Evolutionary conservation across 2,329 filamentous ascomycete genomes (phyloP).

Genomic region (Westerdykella aurantiaca): DNA sequence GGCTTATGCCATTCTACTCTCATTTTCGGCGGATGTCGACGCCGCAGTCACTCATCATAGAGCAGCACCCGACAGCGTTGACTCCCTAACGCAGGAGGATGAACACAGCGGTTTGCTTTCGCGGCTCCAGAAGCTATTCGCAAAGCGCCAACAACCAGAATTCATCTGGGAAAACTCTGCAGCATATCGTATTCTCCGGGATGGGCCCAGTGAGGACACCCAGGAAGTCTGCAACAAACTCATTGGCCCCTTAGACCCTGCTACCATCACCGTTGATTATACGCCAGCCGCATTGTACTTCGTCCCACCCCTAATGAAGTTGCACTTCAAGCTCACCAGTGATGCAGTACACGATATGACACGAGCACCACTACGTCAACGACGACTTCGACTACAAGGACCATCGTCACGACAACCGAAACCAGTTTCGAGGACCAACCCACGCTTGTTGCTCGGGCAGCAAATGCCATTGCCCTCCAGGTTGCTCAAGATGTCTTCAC

Average conservation of each 20-base stretch:
- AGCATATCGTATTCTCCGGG: background rate
- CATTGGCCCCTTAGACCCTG: constrained; percentile 10
- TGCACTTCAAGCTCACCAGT: background rate
- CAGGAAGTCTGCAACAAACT: constrained; percentile 25
- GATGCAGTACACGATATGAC: constrained; percentile 4
- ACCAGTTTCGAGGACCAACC: constrained; percentile 13
- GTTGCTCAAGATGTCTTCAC: constrained; percentile 17
- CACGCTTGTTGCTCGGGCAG: constrained; percentile 11
- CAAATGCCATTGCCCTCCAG: constrained; percentile 13
- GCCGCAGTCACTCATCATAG: constrained; percentile 16
- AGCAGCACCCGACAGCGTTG: background rate
- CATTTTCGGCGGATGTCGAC: constrained; percentile 17
- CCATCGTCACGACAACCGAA: constrained; percentile 18
- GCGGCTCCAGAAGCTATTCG: too few species aligned
- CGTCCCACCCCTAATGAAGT: background rate
- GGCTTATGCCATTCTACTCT: constrained; percentile 29
- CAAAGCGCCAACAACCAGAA: too few species aligned
- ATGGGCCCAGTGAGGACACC: constrained; percentile 3
- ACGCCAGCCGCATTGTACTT: constrained; percentile 22
- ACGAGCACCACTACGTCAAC: constrained; percentile 17
- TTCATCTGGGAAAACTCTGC: background rate
- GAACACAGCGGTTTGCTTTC: too few species aligned
- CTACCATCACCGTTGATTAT: constrained; percentile 10
- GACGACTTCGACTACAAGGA: constrained; percentile 12
- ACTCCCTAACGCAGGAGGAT: too few species aligned